A percentile compares a stretch with the other conserved stretches of the same genome.
Evolutionary conservation across 1,139 yeast genomes (phyloP).

Genomic region (Kluyveromyces sp.): DNA sequence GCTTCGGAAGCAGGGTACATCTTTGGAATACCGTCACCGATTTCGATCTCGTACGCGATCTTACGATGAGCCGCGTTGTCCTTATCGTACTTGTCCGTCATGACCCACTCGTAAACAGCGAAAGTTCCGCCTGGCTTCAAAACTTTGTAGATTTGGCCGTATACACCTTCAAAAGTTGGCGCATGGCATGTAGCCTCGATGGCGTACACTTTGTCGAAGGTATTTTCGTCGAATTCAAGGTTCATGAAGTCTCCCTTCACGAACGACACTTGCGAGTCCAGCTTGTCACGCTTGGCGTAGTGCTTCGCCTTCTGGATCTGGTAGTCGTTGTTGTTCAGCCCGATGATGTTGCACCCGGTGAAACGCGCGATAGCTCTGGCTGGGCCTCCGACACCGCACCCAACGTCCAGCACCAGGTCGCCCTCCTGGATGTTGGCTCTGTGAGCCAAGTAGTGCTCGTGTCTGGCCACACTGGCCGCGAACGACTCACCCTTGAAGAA

Average conservation of each 20-base stretch:
- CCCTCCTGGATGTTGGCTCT: constrained; percentile 73
- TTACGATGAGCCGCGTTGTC: constrained; percentile 82
- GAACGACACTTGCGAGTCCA: constrained; percentile 69
- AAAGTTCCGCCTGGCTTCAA: constrained; percentile 96
- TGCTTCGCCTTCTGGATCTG: constrained; percentile 87
- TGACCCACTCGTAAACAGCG: constrained; percentile 99
- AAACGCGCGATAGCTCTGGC: constrained; percentile 93
- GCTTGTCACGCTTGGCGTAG: constrained; percentile 61
- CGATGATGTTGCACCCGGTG: constrained; percentile 80
- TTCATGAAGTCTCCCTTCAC: constrained; percentile 99
- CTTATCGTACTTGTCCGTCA: constrained; percentile 92
- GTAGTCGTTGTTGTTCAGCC: constrained; percentile 95
- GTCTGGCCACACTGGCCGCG: constrained; percentile 93
- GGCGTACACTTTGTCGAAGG: constrained; percentile 96
- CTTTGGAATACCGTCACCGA: constrained; percentile 98
- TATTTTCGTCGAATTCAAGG: constrained; percentile 86
- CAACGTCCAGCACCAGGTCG: constrained; percentile 92
- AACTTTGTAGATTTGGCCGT: constrained; percentile 88
- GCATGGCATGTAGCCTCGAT: constrained; percentile 99
- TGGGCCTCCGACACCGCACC: constrained; percentile 99
- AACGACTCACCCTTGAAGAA: constrained; percentile 92
- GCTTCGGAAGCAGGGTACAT: constrained; percentile 88
- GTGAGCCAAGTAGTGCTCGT: constrained; percentile 89
- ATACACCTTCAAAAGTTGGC: constrained; percentile 93
- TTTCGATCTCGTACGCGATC: constrained; percentile 93